Conservation (phyloP, 495 filamentous ascomycete species). For the Schizothecium vesticola region DNA sequence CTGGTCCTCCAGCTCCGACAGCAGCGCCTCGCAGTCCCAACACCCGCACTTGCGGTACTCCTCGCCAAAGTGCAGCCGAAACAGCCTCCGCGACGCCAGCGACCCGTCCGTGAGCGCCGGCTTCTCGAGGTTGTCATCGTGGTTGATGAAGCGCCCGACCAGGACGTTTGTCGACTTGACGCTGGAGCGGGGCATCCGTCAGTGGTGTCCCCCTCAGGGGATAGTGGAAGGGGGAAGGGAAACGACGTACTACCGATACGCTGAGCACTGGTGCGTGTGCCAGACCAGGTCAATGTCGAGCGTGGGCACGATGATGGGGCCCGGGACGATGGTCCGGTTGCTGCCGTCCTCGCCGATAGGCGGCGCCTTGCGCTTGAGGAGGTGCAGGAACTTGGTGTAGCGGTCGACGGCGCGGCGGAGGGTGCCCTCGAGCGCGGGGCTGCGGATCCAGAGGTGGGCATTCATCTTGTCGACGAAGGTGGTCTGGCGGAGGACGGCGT, state of each 20-base stretch:
- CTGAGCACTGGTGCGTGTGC: conserved; percentile 11
- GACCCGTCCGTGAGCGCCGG: neutral
- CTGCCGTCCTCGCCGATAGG: neutral
- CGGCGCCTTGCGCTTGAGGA: neutral
- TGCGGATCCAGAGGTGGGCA: conserved; percentile 8
- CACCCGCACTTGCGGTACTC: conserved; percentile 5
- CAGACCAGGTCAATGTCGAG: conserved; percentile 9
- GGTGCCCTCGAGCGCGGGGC: neutral
- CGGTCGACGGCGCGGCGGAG: conserved; percentile 1
- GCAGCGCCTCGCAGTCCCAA: conserved; percentile 9
- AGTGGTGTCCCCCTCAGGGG: neutral
- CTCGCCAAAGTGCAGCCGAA: neutral
- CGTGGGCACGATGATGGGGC: conserved; percentile 1
- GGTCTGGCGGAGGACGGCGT: conserved; percentile 7
- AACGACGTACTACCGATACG: neutral
- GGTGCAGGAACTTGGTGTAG: conserved; percentile 4
- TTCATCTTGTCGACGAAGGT: conserved; percentile 12
- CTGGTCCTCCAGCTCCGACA: neutral
- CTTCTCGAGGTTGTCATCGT: conserved; percentile 1
- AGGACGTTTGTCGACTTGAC: neutral
- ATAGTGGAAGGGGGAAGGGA: neutral
- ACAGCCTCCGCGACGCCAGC: neutral
- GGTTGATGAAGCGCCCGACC: conserved; percentile 6
- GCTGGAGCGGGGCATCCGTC: neutral
- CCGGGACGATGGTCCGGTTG: neutral